Conservation (phyloP, 768 basidiomycete species). For the Multifurca ochricompacta region DNA sequence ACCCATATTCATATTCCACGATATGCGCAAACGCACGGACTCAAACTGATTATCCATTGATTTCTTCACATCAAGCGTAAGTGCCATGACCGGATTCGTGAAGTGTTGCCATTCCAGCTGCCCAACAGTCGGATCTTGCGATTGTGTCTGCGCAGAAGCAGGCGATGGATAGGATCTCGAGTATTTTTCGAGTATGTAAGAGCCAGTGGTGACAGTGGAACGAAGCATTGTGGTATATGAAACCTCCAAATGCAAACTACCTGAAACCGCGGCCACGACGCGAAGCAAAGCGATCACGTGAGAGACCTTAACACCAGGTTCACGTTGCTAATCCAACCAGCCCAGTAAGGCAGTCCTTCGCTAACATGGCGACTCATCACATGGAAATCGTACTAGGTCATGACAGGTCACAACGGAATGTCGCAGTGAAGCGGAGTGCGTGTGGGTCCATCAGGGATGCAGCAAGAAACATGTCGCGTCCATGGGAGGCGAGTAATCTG, state of each 20-base stretch:
- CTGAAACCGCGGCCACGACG: too few species aligned
- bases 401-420: background rate
- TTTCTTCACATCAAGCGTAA: constrained; percentile 53
- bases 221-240: constrained; percentile 29
- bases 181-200: constrained; percentile 54
- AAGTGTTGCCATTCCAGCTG: constrained; percentile 72
- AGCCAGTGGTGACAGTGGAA: constrained; percentile 52
- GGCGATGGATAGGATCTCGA: constrained; percentile 50
- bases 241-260: too few species aligned
- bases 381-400: background rate
- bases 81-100: constrained; percentile 56
- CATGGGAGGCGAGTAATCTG: background rate
- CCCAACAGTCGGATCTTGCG: constrained; percentile 19
- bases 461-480: background rate
- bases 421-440: background rate
- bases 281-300: constrained; percentile 8
- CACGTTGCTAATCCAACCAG: background rate
- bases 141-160: constrained; percentile 4
- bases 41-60: constrained; percentile 40
- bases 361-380: background rate
- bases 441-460: background rate
- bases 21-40: constrained; percentile 56
- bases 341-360: background rate
- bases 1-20: constrained; percentile 48
- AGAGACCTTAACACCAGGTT: background rate